Conservation (phyloP, 768 basidiomycete genomes). For the Russula foetens region DNA sequence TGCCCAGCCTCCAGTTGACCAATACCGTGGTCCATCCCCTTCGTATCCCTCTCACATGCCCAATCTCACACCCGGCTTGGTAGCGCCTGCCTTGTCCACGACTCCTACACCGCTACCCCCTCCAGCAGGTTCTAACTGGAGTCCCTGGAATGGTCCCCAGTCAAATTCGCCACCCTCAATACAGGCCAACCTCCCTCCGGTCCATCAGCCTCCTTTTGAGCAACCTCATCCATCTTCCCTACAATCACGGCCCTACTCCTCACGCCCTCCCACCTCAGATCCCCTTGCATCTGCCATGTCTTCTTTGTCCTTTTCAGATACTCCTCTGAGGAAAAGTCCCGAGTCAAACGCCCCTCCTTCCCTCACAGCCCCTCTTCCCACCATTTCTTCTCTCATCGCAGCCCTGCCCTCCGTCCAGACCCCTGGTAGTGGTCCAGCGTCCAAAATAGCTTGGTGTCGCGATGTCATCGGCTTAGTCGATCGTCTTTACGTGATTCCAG, state of each 20-base stretch:
- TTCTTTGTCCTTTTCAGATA: conserved; percentile 16
- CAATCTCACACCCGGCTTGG: conserved; percentile 20
- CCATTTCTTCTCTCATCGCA: conserved; percentile 47
- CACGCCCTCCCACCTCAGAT: conserved; percentile 2
- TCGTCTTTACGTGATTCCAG: conserved; percentile 26
- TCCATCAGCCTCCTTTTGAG: conserved; percentile 7
- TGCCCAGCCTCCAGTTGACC: conserved; percentile 17
- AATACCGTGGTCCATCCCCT: conserved; percentile 18
- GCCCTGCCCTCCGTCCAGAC: conserved; percentile 45
- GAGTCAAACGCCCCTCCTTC: conserved; percentile 31
- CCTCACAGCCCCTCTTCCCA: conserved; percentile 62
- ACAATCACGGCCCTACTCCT: neutral
- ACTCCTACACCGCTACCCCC: conserved; percentile 18
- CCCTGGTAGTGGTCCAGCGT: conserved; percentile 46
- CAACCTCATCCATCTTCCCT: neutral
- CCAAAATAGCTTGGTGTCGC: conserved; percentile 70
- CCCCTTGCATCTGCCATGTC: conserved; percentile 19
- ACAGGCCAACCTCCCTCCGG: conserved; percentile 21
- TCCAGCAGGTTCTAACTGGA: conserved; percentile 22
- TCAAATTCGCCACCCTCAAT: conserved; percentile 22
- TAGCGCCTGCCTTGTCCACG: conserved; percentile 5
- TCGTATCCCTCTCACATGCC: conserved; percentile 23
- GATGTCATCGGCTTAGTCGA: conserved; percentile 81
- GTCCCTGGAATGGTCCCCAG: conserved; percentile 25
- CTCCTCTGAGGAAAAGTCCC: conserved; percentile 22